Evolutionary conservation across 2,329 filamentous ascomycete species (phyloP), one percentile per base, ranked within the genome.

Genomic region (Endothia cerciana): DNA sequence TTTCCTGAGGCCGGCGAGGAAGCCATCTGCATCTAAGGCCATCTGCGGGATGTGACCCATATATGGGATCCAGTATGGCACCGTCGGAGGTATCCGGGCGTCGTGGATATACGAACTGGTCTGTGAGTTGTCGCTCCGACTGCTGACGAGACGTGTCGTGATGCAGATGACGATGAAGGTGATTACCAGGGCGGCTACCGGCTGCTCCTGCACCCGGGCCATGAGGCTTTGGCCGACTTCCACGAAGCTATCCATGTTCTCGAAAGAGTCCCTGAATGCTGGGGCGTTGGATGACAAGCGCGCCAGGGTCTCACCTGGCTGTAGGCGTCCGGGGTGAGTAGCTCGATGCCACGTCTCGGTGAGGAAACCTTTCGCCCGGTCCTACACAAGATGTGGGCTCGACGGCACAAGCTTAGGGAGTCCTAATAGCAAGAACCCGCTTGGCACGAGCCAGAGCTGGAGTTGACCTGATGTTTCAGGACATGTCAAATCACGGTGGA

Each of bases 41-140:
- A 79, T 71, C 49, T 74, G 75, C 1, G 76, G 74, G 15, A 73
- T 70, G 53, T 80, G 77, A 17, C 77, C 77, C 5, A 80, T 47
- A 17, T 75, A 71, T 0, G 78, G 78, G 1, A 79, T 58, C 75
- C 76, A 79, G 60, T 75, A 77, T 2, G 75, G 73, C 3, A 68
- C 64, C 17, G 65, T 57, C 30, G 66, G 66, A 15, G 61, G 56
- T 13, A 28, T 19, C 7, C 47, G 63, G 2, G 64, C 62, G 8
- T 53, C 61, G n/a, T 56, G 45, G 17, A 36, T 51, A 7, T 45
- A 43, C 2, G 60, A 19, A 13, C 8, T 33, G 36, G 22, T 15
- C 30, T 30, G 33, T 17, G 64, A 22, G 8, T 43, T 41, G 36
- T 22, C 58, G 53, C 61, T 58, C 38, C 49, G 56, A 41, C 64